A percentile compares a stretch with the other conserved stretches of the same genome.
These are phyloP conservation scores for Cadophora sp. DNA, from an alignment of 2,329 filamentous ascomycete species.

Conservation along the genomic window DNA sequence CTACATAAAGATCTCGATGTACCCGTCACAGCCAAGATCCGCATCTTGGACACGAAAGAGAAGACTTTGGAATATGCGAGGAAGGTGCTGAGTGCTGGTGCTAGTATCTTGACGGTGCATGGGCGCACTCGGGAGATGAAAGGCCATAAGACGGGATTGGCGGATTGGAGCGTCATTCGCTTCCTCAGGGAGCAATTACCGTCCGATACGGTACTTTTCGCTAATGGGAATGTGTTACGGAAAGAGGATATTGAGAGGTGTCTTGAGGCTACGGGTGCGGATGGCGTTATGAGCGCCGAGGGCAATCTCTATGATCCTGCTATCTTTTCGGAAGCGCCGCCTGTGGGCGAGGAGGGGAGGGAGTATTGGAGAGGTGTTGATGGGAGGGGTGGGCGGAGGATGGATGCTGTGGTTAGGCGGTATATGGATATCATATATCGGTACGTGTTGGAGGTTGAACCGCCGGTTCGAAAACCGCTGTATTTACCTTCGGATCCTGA, in stretches of 20 bases:
- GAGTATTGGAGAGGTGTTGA: constrained; percentile 88
- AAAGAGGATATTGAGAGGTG: constrained; percentile 79
- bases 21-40: constrained; percentile 94
- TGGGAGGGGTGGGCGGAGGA: constrained; percentile 82
- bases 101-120: constrained; percentile 93
- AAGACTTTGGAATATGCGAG: constrained; percentile 87
- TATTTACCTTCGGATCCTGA: constrained; percentile 65
- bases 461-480: constrained; percentile 73
- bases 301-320: constrained; percentile 91
- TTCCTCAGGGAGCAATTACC: constrained; percentile 85
- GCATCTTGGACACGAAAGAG: constrained; percentile 85
- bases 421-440: constrained; percentile 91
- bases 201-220: constrained; percentile 89
- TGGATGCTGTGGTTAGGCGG: constrained; percentile 85
- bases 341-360: constrained; percentile 67
- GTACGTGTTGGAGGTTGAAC: constrained; percentile 71
- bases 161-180: constrained; percentile 87
- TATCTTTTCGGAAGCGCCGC: constrained; percentile 77
- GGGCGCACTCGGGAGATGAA: constrained; percentile 90
- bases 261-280: constrained; percentile 82
- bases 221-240: constrained; percentile 92
- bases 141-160: constrained; percentile 90
- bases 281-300: constrained; percentile 95
- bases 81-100: constrained; percentile 85
- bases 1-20: constrained; percentile 79